phyloP scores from a whole-genome alignment of 139 green algal species.

The Chlorella sorokiniana region DNA sequence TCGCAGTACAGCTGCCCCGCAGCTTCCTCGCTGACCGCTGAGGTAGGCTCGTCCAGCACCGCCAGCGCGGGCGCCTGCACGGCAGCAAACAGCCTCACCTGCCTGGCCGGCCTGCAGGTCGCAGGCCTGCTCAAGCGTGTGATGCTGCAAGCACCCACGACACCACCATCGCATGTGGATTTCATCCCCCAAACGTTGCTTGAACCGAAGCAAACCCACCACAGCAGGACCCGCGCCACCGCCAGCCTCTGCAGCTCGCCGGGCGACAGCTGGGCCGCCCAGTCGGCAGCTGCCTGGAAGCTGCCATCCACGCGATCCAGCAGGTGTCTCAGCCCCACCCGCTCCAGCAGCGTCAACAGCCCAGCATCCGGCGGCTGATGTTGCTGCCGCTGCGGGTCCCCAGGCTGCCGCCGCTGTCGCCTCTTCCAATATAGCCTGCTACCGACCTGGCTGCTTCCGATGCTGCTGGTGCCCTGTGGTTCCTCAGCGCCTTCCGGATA shows the following conservation, averaged over 20 bases:
- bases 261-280: slow-evolving; percentile 53
- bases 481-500: slow-evolving; percentile 43
- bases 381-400: background rate
- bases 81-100: background rate
- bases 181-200: background rate
- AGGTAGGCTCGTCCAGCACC: slow-evolving; percentile 62
- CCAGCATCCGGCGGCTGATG: background rate
- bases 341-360: slow-evolving; percentile 28
- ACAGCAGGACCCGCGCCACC: slow-evolving; percentile 56
- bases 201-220: background rate
- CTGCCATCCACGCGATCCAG: slow-evolving; percentile 20
- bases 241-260: slow-evolving; percentile 70
- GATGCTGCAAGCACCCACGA: too few species aligned
- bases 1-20: slow-evolving; percentile 39
- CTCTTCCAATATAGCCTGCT: too few species aligned
- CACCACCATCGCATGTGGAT: too few species aligned
- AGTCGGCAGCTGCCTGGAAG: slow-evolving; percentile 7
- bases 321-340: slow-evolving; percentile 51
- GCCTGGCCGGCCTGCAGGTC: too few species aligned
- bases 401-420: too few species aligned
- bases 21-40: slow-evolving; percentile 36
- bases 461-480: background rate
- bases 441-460: background rate
- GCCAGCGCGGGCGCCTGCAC: slow-evolving; percentile 45
- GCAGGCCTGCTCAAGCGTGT: too few species aligned